Evolutionary conservation across 768 basidiomycete genomes (phyloP).

Genomic region (Leccinum incarnatum): DNA sequence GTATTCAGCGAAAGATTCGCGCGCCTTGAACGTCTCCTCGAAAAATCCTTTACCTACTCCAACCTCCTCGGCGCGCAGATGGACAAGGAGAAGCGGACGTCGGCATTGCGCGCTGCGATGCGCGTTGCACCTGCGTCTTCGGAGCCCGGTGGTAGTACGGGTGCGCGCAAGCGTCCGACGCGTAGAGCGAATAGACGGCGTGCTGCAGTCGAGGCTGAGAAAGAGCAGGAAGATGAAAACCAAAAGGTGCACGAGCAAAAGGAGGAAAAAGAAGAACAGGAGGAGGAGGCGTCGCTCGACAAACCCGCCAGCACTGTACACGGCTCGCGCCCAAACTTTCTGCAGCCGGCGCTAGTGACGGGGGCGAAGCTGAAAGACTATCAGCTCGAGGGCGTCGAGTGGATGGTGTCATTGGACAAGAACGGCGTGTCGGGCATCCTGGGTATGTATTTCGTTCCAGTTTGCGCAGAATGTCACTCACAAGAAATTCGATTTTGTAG

Average conservation of each 20-base stretch:
- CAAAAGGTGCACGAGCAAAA: not conserved
- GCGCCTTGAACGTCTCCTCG: constrained; percentile 63
- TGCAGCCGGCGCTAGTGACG: constrained; percentile 77
- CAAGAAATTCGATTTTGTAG: constrained; percentile 34
- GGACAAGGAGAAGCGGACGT: constrained; percentile 51
- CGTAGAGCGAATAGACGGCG: constrained; percentile 15
- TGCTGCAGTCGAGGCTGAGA: constrained; percentile 1
- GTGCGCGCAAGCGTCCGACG: constrained; percentile 13
- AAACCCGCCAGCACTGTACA: constrained; percentile 11
- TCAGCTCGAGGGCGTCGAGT: constrained; percentile 91
- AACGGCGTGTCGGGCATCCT: constrained; percentile 82
- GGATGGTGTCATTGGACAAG: constrained; percentile 88
- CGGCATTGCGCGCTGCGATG: constrained; percentile 29
- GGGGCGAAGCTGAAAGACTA: constrained; percentile 86
- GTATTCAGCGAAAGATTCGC: constrained; percentile 49
- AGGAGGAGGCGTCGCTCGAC: constrained; percentile 4
- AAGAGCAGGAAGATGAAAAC: not conserved
- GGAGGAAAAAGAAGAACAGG: not conserved
- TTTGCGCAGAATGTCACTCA: constrained; percentile 12
- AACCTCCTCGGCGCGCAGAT: constrained; percentile 69
- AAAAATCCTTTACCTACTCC: constrained; percentile 77
- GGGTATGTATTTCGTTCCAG: constrained; percentile 41
- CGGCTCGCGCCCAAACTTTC: constrained; percentile 39
- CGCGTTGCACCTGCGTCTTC: constrained; percentile 11
- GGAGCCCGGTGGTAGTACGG: not conserved